Conservation (phyloP, 306 rosid species). For the Sechiopsis laciniata region DNA sequence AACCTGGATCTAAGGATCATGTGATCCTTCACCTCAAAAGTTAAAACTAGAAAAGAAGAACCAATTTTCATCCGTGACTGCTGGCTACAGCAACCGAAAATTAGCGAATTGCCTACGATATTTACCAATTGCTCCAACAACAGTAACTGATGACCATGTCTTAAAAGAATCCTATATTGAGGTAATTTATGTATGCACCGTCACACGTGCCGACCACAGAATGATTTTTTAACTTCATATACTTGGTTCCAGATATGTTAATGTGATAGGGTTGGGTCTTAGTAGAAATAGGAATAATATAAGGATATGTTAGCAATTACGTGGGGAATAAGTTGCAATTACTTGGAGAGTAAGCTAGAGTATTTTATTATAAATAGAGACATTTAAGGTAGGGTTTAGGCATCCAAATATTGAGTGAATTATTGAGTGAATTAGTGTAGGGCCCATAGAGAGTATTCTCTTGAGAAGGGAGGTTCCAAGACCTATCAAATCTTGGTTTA, state of each 20-base stretch:
- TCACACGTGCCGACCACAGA: neutral
- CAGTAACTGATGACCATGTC: neutral
- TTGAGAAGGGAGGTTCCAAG: too few relatives aligned
- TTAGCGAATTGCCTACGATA: neutral
- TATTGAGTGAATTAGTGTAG: too few relatives aligned
- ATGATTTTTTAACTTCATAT: neutral
- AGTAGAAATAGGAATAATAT: too few relatives aligned
- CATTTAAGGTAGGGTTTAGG: too few relatives aligned
- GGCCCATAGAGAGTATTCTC: too few relatives aligned
- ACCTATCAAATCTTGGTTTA: too few relatives aligned
- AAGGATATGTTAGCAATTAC: too few relatives aligned
- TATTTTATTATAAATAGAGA: too few relatives aligned
- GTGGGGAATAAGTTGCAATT: too few relatives aligned
- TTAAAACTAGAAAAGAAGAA: neutral
- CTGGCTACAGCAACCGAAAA: slow-evolving; percentile 1
- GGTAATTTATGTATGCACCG: neutral
- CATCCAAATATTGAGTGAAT: too few relatives aligned
- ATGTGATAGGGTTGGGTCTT: too few relatives aligned
- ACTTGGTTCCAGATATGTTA: neutral
- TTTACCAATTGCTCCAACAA: neutral
- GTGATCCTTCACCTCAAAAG: slow-evolving; percentile 15
- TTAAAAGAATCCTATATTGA: neutral
- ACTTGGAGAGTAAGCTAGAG: too few relatives aligned
- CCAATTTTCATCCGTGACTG: neutral
- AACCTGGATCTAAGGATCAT: neutral